These are phyloP conservation scores for Aurantiochytrium sp. DNA, from an alignment of 108 stramenopile genomes.

Conservation along the genomic window DNA sequence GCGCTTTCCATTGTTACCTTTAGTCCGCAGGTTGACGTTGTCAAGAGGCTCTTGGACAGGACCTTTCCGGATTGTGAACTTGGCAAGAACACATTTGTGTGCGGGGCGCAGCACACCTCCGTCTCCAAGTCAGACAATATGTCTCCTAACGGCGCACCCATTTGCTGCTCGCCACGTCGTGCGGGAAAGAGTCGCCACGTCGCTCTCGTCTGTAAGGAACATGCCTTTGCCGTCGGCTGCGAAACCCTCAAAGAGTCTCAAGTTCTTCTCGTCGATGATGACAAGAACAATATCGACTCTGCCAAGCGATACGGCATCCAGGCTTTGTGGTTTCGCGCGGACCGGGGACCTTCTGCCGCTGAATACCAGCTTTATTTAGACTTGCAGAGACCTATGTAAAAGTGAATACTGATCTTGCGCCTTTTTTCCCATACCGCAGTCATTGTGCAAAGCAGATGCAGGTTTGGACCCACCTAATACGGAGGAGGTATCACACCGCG, in stretches of 20 bases:
- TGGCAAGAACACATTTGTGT: not conserved
- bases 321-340: not conserved
- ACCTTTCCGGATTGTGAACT: not conserved
- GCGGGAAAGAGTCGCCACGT: not conserved
- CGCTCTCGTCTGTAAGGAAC: not conserved
- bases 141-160: not conserved
- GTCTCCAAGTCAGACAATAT: not conserved
- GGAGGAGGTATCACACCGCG: no score
- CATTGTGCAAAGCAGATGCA: no score
- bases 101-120: not conserved
- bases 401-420: not conserved
- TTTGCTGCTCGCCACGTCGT: not conserved
- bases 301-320: not conserved
- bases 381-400: not conserved
- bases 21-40: not conserved
- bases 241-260: not conserved
- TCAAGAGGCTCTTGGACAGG: not conserved
- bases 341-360: not conserved
- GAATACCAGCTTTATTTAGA: not conserved
- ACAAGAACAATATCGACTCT: not conserved
- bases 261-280: not conserved
- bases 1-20: not conserved
- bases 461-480: no score
- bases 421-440: no score
- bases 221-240: not conserved